Conservation (phyloP, 306 rosid species). For the Leucaena leucocephala region DNA sequence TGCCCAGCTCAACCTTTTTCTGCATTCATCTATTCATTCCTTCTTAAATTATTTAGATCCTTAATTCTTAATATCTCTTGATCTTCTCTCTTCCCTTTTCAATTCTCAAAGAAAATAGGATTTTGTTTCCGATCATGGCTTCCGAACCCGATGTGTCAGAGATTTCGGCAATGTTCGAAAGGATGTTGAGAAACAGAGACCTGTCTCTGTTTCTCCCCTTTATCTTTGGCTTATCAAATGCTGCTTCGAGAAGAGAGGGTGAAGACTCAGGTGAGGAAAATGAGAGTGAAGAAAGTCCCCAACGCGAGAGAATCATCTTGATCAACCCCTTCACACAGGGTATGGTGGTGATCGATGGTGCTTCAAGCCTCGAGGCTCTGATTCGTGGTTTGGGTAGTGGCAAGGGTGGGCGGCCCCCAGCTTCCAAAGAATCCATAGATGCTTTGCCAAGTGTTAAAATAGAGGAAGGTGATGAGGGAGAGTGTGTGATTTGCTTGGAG, state of each 20-base stretch:
- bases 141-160: constrained; percentile 53
- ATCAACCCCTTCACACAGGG: constrained; percentile 62
- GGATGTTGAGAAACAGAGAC: constrained; percentile 54
- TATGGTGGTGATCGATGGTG: constrained; percentile 64
- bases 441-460: constrained; percentile 54
- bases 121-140: constrained; percentile 42
- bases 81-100: neutral
- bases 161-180: constrained; percentile 47
- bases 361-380: constrained; percentile 54
- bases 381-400: constrained; percentile 38
- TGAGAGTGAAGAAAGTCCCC: neutral
- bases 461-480: constrained; percentile 41
- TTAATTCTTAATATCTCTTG: neutral
- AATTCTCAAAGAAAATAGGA: neutral
- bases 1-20: neutral
- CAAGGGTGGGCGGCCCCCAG: constrained; percentile 71
- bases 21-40: neutral
- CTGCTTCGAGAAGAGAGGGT: neutral
- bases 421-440: constrained; percentile 71
- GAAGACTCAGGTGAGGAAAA: constrained; percentile 38
- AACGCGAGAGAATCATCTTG: constrained; percentile 54
- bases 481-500: constrained; percentile 83
- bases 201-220: constrained; percentile 60
- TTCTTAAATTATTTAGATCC: neutral
- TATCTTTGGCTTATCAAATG: constrained; percentile 51